phyloP scores from a whole-genome alignment of 2,329 filamentous ascomycete species.

The Calonectria pauciramosa region DNA sequence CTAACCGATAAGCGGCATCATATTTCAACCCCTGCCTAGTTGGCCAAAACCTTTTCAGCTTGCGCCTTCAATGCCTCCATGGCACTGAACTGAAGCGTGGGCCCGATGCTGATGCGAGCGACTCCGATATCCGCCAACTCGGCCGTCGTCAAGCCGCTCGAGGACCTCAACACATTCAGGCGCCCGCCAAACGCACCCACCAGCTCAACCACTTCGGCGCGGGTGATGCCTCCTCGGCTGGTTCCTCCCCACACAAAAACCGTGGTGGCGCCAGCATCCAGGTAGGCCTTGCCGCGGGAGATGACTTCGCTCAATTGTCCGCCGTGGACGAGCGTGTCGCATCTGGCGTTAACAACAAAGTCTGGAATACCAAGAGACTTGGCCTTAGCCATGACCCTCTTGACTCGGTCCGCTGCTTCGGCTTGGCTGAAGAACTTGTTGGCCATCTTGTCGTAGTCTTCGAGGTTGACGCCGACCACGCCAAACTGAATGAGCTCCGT shows the following conservation, averaged over 20 bases:
- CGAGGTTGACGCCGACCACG: neutral
- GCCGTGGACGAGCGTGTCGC: constrained; percentile 62
- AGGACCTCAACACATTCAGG: neutral
- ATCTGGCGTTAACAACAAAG: constrained; percentile 70
- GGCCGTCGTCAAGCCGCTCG: neutral
- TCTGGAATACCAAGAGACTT: constrained; percentile 48
- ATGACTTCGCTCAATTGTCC: constrained; percentile 61
- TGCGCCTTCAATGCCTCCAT: constrained; percentile 1
- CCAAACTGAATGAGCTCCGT: constrained; percentile 1
- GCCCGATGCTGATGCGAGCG: neutral
- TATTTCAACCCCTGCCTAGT: neutral
- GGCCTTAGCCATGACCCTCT: neutral
- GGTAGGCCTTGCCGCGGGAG: constrained; percentile 64
- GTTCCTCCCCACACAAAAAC: constrained; percentile 70
- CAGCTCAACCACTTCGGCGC: constrained; percentile 8
- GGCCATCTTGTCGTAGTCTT: constrained; percentile 7
- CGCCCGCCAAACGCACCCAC: neutral
- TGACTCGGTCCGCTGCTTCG: neutral
- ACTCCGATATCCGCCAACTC: constrained; percentile 7
- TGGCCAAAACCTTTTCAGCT: constrained; percentile 5
- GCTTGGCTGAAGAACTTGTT: neutral
- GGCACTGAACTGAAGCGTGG: constrained; percentile 1
- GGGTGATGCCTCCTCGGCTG: constrained; percentile 38
- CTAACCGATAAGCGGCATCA: no score
- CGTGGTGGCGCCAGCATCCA: constrained; percentile 68